Base-by-base conservation (phyloP, 495 filamentous ascomycete species). In the Pseudevernia furfuracea region DNA sequence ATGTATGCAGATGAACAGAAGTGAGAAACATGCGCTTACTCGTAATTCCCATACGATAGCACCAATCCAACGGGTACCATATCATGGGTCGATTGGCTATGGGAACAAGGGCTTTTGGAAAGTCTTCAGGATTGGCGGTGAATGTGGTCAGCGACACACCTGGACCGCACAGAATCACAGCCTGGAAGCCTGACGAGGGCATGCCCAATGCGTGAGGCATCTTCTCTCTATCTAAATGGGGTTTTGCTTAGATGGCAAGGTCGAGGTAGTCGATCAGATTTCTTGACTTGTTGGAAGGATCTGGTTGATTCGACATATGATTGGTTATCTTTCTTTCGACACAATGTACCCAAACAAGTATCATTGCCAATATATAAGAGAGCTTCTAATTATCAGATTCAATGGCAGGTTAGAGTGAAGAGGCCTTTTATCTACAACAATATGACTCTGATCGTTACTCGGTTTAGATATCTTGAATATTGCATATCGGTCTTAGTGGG, bases 21-120 rank as follows among this genome's bases (percentile, higher is more conserved):
- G 0, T 30, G 48, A 52, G 25, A 52, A 15, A 8, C n/a, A n/a
- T 23, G 17, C 10, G 71, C 78, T 73, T 76, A 92, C 90, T 84
- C 69, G 87, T 88, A 64, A 96, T 85, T 65, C 91, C 92, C 73
- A 88, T 87, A 23, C 90, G 81, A 73, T 92, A 89, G 71, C 91
- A 96, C 77, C 89, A 97, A 66, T 96, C 91, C 55, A 98, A 79
- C 1, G 90, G 86, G 74, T 96, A 97, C 85, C 88, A 96, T 41
- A 98, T 83, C 94, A 97, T 96, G 0, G 93, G 93, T 62, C 92
- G 81, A 75, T 97, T 97, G 62, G 93, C 94, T 60, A 97, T 88
- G 11, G 92, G 91, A 34, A 97, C 78, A 12, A 98, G 83, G 57
- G 89, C 89, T 77, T 97, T 98, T 5, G 92, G 92, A 62, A 87